Percentiles rank a stretch among this genome's conserved stretches.
Conservation (phyloP, 148 eudicot genomes). For the Linanthus parryae region DNA sequence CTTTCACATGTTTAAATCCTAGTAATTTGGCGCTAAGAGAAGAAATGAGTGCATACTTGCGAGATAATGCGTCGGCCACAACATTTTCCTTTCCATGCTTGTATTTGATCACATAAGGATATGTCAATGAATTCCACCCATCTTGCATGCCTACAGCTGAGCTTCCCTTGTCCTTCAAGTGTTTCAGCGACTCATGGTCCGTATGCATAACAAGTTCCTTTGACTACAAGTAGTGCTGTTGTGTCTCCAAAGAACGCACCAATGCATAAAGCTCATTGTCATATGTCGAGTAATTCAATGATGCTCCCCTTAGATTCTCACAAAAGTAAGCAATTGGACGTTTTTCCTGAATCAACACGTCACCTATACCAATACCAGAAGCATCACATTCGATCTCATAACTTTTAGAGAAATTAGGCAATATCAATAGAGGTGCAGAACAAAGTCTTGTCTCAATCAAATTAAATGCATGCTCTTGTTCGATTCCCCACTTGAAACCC, state of each 20-base stretch:
- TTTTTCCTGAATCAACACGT: slow-evolving; percentile 6
- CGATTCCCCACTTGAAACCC: too few relatives aligned
- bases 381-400: slow-evolving; percentile 19
- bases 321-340: slow-evolving; percentile 10
- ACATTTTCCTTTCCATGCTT: background rate
- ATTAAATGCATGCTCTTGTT: too few relatives aligned
- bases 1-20: background rate
- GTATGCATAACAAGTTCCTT: slow-evolving; percentile 5
- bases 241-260: slow-evolving; percentile 9
- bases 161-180: background rate
- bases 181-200: background rate
- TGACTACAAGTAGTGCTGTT: slow-evolving; percentile 5
- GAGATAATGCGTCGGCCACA: background rate
- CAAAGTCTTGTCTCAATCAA: too few relatives aligned
- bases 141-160: background rate
- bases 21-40: background rate
- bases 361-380: background rate
- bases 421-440: background rate
- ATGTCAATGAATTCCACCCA: slow-evolving; percentile 1
- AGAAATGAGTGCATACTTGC: background rate
- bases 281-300: slow-evolving; percentile 9
- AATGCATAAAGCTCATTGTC: slow-evolving; percentile 9
- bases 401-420: slow-evolving; percentile 5
- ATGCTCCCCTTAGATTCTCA: slow-evolving; percentile 4
- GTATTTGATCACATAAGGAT: background rate